phyloP scores from a whole-genome alignment of 2,329 filamentous ascomycete genomes.

The Phoma herbarum region DNA sequence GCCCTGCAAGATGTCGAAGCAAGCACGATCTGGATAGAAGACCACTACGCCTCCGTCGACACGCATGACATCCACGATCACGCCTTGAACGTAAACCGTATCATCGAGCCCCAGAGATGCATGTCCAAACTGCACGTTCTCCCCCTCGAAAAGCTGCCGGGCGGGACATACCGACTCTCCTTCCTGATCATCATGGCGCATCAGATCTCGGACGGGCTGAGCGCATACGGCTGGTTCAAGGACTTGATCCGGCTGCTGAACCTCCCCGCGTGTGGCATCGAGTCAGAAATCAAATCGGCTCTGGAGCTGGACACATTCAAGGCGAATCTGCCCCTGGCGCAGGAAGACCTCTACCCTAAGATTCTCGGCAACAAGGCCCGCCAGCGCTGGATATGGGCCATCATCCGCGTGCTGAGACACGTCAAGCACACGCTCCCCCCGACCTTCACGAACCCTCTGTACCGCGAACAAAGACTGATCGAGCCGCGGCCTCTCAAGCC shows the following conservation, averaged over 20 bases:
- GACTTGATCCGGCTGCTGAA: constrained; percentile 50
- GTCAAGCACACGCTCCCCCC: constrained; percentile 51
- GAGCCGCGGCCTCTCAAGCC: constrained; percentile 36
- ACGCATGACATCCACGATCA: constrained; percentile 53
- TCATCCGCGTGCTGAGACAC: constrained; percentile 56
- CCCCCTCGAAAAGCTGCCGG: constrained; percentile 34
- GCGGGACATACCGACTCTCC: constrained; percentile 43
- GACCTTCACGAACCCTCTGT: constrained; percentile 56
- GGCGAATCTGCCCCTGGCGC: constrained; percentile 52
- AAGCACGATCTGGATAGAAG: constrained; percentile 51
- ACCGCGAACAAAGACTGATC: constrained; percentile 30
- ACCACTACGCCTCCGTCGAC: constrained; percentile 49
- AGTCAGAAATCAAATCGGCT: constrained; percentile 16
- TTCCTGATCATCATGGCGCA: constrained; percentile 55
- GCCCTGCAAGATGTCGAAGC: constrained; percentile 43
- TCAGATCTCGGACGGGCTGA: constrained; percentile 57
- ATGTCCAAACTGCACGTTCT: constrained; percentile 54
- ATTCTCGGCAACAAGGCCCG: constrained; percentile 51
- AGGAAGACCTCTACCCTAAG: constrained; percentile 58
- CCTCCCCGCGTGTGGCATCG: constrained; percentile 11
- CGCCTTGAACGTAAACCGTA: constrained; percentile 52
- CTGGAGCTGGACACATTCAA: constrained; percentile 28
- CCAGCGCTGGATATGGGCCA: constrained; percentile 59
- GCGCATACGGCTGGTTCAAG: constrained; percentile 54
- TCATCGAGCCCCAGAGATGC: constrained; percentile 50